phyloP scores from a whole-genome alignment of 148 eudicot genomes.

The Vaccinium corymbosum region DNA sequence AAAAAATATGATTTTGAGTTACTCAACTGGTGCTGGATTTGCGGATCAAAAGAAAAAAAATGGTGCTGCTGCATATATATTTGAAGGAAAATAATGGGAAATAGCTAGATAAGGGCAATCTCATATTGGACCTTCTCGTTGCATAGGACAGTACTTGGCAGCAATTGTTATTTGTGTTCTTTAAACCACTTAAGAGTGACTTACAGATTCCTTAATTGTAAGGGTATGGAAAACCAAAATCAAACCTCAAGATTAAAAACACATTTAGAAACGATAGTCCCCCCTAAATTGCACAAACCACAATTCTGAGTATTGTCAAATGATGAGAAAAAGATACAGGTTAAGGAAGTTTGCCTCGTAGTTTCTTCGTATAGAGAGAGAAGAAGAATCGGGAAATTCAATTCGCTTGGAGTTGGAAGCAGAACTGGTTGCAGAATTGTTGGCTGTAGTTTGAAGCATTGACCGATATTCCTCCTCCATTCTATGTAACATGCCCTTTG shows the following conservation, averaged over 20 bases:
- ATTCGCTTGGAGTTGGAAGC: slow-evolving; percentile 59
- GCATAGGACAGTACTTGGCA: not conserved
- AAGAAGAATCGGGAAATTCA: slow-evolving; percentile 43
- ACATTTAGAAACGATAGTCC: not conserved
- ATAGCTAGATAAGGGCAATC: not conserved
- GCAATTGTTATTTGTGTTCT: not conserved
- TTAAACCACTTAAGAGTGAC: not conserved
- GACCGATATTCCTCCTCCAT: slow-evolving; percentile 71
- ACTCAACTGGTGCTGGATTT: not conserved
- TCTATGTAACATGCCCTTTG: slow-evolving; percentile 66
- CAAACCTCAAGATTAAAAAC: not conserved
- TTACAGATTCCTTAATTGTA: not conserved
- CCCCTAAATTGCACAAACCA: not conserved
- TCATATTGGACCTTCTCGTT: not conserved
- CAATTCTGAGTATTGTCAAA: not conserved
- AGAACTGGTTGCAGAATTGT: slow-evolving; percentile 29
- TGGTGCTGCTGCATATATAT: not conserved
- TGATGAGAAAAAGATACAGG: not conserved
- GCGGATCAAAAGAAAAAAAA: not conserved
- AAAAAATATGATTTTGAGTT: not conserved
- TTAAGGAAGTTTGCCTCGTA: slow-evolving; percentile 39
- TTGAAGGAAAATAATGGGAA: not conserved
- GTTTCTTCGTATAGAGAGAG: slow-evolving; percentile 29
- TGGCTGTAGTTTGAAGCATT: slow-evolving; percentile 42
- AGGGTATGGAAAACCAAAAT: not conserved